Conservation (phyloP, 208 protist species). For the Crithidia mellificae region DNA sequence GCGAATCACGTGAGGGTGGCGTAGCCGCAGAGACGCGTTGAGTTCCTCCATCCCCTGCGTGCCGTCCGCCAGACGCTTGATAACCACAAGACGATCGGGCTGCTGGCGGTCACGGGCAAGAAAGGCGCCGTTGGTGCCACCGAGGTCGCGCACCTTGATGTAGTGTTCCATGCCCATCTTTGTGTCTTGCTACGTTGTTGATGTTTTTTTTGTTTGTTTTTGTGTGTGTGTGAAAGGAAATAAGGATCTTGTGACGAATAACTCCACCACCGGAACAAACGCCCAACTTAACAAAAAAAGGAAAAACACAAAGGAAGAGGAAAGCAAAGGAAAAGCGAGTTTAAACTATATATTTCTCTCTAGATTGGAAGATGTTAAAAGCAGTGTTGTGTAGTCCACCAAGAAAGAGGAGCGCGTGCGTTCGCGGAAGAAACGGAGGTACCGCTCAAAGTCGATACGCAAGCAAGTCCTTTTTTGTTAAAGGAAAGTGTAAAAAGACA, state of each 20-base stretch:
- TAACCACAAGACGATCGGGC: constrained; percentile 59
- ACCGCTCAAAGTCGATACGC: neutral
- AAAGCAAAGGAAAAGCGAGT: too few relatives aligned
- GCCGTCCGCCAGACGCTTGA: constrained; percentile 76
- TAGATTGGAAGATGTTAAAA: too few relatives aligned
- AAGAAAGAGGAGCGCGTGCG: too few relatives aligned
- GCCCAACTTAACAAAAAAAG: too few relatives aligned
- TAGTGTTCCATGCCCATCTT: constrained; percentile 89
- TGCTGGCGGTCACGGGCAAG: constrained; percentile 70
- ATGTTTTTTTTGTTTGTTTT: too few relatives aligned
- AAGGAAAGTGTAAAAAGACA: constrained; percentile 6
- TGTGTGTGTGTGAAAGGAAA: too few relatives aligned
- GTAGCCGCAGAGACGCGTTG: constrained; percentile 71
- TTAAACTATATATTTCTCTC: too few relatives aligned
- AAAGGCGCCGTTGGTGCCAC: constrained; percentile 78
- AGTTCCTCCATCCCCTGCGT: constrained; percentile 77
- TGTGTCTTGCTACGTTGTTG: too few relatives aligned
- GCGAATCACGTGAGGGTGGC: constrained; percentile 77
- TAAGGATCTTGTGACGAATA: too few relatives aligned
- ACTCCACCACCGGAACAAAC: too few relatives aligned
- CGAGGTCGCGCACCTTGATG: constrained; percentile 66
- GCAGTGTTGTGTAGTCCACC: too few relatives aligned
- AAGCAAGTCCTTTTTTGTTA: neutral
- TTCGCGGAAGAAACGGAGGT: neutral
- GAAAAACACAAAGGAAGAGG: too few relatives aligned